phyloP scores from a whole-genome alignment of 208 protist genomes.

The Vickermania spadyakhi region DNA sequence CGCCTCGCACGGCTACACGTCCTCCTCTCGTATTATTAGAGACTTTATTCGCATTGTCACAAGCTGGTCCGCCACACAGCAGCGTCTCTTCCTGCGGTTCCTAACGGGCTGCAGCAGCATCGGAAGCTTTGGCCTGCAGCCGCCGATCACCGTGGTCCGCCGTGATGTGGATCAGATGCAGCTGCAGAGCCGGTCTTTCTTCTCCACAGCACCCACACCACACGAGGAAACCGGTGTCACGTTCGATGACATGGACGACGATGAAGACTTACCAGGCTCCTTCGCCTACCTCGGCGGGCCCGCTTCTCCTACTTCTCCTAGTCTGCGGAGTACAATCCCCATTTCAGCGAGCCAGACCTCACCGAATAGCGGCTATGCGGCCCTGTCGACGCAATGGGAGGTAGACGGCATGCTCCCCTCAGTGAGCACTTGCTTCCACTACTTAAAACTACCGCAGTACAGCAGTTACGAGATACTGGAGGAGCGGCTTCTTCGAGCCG shows the following conservation, averaged over 20 bases:
- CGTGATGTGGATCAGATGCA: constrained; percentile 15
- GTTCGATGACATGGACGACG: neutral
- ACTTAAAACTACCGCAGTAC: constrained; percentile 94
- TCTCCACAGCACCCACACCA: neutral
- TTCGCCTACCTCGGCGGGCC: neutral
- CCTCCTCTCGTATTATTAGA: constrained; percentile 30
- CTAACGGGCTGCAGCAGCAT: constrained; percentile 61
- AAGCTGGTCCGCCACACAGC: constrained; percentile 32
- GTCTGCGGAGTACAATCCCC: neutral
- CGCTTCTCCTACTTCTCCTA: neutral
- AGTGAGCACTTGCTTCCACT: constrained; percentile 95
- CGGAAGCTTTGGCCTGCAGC: constrained; percentile 40
- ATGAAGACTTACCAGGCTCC: neutral
- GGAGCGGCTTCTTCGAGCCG: constrained; percentile 44
- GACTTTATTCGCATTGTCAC: constrained; percentile 51
- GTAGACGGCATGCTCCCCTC: constrained; percentile 76
- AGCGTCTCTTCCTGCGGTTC: constrained; percentile 74
- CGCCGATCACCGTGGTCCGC: constrained; percentile 69
- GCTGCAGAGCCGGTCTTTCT: neutral
- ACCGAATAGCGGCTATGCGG: constrained; percentile 4
- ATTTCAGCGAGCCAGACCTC: neutral
- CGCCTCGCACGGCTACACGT: constrained; percentile 56
- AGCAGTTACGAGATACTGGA: constrained; percentile 54
- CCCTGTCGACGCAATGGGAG: neutral
- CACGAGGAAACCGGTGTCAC: neutral